These are phyloP conservation scores for Setomelanomma holmii DNA, from an alignment of 2,329 filamentous ascomycete species.

Conservation along the genomic window DNA sequence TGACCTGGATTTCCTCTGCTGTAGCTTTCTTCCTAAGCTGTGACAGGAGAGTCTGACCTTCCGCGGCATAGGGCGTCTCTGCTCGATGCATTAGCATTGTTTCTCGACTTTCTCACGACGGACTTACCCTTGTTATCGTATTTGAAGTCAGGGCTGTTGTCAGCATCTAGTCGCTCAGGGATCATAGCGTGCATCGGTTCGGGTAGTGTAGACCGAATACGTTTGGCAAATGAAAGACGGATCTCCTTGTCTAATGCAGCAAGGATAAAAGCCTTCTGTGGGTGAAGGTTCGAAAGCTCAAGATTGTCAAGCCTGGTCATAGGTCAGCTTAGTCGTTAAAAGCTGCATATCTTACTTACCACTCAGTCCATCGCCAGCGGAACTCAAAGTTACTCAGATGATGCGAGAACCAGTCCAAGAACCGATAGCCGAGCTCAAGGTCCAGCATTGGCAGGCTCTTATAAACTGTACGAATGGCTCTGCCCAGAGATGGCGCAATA, in stretches of 20 bases:
- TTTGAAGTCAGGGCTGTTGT: conserved; percentile 94
- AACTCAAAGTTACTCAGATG: conserved; percentile 99
- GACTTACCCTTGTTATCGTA: conserved; percentile 75
- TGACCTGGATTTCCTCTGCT: conserved; percentile 83
- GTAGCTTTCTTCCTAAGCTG: conserved; percentile 84
- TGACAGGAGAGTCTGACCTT: conserved; percentile 81
- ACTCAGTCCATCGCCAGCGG: conserved; percentile 99
- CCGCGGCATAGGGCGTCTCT: conserved; percentile 81
- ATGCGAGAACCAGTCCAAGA: conserved; percentile 97
- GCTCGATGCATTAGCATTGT: conserved; percentile 4
- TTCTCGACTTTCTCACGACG: neutral
- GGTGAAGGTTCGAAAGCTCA: conserved; percentile 75
- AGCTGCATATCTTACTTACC: conserved; percentile 59
- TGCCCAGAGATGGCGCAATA: conserved; percentile 91
- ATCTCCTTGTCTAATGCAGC: conserved; percentile 97
- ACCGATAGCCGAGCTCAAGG: conserved; percentile 83
- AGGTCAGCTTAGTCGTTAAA: conserved; percentile 12
- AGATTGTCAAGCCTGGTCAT: conserved; percentile 76
- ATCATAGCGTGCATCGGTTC: conserved; percentile 83
- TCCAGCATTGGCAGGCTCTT: conserved; percentile 83
- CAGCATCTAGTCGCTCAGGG: conserved; percentile 86
- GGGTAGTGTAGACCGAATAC: conserved; percentile 92
- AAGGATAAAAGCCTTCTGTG: conserved; percentile 90
- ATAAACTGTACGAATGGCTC: conserved; percentile 92
- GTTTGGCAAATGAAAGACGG: conserved; percentile 91